Evolutionary conservation across 257 asterid species (phyloP).

Genomic region (Jacaranda mimosifolia): DNA sequence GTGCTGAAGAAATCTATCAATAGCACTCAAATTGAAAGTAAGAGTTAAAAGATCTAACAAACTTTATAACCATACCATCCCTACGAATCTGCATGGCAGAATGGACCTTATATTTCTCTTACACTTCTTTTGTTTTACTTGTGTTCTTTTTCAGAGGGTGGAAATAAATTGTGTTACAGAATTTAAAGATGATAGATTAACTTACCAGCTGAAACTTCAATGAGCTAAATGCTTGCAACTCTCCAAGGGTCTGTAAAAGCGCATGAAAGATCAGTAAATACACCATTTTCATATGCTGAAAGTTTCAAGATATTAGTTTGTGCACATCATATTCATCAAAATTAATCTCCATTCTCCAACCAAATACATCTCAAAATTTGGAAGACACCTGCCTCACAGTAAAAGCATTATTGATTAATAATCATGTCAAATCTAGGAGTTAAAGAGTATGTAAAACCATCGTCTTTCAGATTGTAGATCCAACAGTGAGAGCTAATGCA

Average conservation of each 20-base stretch:
- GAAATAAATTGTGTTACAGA: slow-evolving; percentile 9
- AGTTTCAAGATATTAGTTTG: slow-evolving; percentile 12
- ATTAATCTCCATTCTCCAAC: slow-evolving; percentile 17
- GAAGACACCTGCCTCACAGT: not conserved
- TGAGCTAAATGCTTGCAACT: slow-evolving; percentile 76
- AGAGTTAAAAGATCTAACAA: not conserved
- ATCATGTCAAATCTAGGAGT: slow-evolving; percentile 16
- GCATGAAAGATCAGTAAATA: slow-evolving; percentile 34
- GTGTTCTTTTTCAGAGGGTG: not conserved
- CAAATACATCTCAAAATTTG: not conserved
- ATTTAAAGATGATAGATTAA: slow-evolving; percentile 25
- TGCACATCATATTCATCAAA: not conserved
- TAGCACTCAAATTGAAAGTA: not conserved
- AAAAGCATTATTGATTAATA: not conserved
- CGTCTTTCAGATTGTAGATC: slow-evolving; percentile 12
- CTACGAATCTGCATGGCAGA: slow-evolving; percentile 11
- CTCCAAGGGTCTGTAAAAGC: slow-evolving; percentile 74
- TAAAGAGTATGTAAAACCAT: not conserved
- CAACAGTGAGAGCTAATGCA: slow-evolving; percentile 6
- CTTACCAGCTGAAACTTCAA: slow-evolving; percentile 88
- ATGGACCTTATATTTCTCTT: not conserved
- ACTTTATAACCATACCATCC: not conserved
- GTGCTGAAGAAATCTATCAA: not conserved
- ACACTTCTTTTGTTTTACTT: not conserved
- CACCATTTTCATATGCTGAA: slow-evolving; percentile 9